These are phyloP conservation scores for Striga hermonthica DNA, from an alignment of 305 asterid genomes.

Conservation along the genomic window DNA sequence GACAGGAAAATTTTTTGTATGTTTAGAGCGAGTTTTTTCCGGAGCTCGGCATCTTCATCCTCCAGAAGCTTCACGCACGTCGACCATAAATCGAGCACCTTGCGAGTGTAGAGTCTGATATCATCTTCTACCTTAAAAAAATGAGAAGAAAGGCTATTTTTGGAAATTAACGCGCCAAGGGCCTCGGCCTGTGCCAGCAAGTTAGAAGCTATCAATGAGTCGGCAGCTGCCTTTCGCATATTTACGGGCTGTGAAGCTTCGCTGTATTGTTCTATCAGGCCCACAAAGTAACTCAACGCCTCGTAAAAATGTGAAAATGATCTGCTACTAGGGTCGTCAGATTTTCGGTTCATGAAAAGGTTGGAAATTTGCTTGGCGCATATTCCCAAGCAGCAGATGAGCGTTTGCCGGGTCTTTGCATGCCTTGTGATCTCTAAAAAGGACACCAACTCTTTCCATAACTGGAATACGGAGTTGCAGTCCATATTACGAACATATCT, in stretches of 20 bases:
- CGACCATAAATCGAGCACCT: conserved; percentile 67
- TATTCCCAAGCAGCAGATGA: conserved; percentile 86
- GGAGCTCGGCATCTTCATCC: conserved; percentile 78
- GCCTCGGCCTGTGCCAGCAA: conserved; percentile 52
- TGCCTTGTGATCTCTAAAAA: conserved; percentile 67
- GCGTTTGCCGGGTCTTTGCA: conserved; percentile 65
- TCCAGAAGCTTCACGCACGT: conserved; percentile 79
- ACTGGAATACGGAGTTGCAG: conserved; percentile 45
- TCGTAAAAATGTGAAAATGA: conserved; percentile 41
- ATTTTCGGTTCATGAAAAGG: conserved; percentile 42
- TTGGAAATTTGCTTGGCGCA: conserved; percentile 57
- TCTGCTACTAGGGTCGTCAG: conserved; percentile 30
- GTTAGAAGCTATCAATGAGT: conserved; percentile 81
- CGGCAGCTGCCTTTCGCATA: conserved; percentile 87
- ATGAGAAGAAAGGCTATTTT: conserved; percentile 30
- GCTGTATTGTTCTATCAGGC: conserved; percentile 53
- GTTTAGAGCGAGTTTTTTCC: conserved; percentile 69
- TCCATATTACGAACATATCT: conserved; percentile 55
- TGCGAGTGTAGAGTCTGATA: conserved; percentile 48
- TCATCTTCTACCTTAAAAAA: conserved; percentile 39
- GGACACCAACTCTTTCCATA: conserved; percentile 78
- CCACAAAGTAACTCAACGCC: conserved; percentile 57
- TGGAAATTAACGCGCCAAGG: conserved; percentile 50
- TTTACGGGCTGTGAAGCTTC: conserved; percentile 74
- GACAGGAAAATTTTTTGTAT: conserved; percentile 59